Evolutionary conservation across 2,329 filamentous ascomycete species (phyloP).

Genomic region (Penicillium freii): DNA sequence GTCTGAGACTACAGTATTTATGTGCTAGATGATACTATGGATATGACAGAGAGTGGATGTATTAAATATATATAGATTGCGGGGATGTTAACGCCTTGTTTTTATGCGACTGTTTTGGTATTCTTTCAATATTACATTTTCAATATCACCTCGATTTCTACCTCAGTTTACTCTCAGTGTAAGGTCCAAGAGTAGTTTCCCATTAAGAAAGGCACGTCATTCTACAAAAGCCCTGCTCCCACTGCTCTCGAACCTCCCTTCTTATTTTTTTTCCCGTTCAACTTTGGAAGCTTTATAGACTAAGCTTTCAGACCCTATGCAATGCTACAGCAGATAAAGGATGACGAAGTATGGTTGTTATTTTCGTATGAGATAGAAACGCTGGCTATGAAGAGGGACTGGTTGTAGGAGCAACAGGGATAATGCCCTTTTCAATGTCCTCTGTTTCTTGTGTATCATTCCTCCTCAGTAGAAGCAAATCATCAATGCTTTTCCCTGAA

Average conservation of each 20-base stretch:
- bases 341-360: no score
- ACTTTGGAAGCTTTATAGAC: no score
- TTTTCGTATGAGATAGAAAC: neutral
- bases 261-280: no score
- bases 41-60: neutral
- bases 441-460: constrained; percentile 4
- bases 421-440: constrained; percentile 8
- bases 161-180: no score
- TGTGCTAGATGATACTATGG: neutral
- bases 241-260: no score
- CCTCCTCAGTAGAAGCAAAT: constrained; percentile 41
- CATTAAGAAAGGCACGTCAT: neutral
- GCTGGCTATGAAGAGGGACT: neutral
- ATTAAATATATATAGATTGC: neutral
- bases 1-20: neutral
- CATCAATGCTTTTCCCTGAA: constrained; percentile 56
- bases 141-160: no score
- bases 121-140: neutral
- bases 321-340: no score
- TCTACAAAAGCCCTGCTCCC: neutral
- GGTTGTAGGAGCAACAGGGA: neutral
- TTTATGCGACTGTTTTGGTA: neutral
- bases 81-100: neutral
- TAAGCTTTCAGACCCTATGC: no score
- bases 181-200: no score